Percentiles rank a stretch among this genome's conserved stretches.
Conservation (phyloP, 768 basidiomycete genomes). For the Hericium coralloides region DNA sequence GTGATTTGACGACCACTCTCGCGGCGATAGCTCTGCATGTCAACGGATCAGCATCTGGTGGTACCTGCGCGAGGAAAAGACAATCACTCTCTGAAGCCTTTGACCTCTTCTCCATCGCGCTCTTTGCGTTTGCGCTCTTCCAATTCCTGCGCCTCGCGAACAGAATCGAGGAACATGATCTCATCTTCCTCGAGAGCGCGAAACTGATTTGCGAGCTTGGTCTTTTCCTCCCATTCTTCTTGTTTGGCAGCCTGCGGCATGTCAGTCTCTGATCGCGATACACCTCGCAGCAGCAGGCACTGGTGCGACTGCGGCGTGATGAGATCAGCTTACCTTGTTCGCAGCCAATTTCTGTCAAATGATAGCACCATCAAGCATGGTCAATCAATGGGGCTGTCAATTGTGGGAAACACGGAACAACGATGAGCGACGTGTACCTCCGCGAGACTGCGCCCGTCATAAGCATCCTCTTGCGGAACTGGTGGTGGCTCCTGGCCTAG, state of each 20-base stretch:
- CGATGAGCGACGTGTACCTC: constrained; percentile 49
- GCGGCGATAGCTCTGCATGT: constrained; percentile 58
- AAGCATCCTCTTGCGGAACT: constrained; percentile 64
- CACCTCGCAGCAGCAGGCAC: no score
- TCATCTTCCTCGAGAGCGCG: constrained; percentile 87
- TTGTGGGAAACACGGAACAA: neutral
- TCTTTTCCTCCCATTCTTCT: constrained; percentile 91
- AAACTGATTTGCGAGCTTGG: constrained; percentile 82
- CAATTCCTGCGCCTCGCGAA: constrained; percentile 64
- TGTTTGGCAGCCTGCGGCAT: constrained; percentile 70
- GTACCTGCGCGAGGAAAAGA: constrained; percentile 7
- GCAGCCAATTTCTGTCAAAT: constrained; percentile 73
- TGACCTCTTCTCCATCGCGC: constrained; percentile 72
- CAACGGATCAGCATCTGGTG: constrained; percentile 3
- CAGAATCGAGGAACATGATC: constrained; percentile 79
- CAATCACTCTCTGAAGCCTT: constrained; percentile 63
- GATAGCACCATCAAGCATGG: neutral
- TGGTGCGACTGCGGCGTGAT: constrained; percentile 14
- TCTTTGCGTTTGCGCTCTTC: constrained; percentile 71
- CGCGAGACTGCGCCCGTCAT: constrained; percentile 80
- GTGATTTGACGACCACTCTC: constrained; percentile 37
- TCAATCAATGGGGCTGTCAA: constrained; percentile 2
- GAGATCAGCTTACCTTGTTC: constrained; percentile 52
- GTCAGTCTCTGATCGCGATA: neutral
- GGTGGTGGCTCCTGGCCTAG: constrained; percentile 81